These are phyloP conservation scores for Sugiyamaella neomexicana DNA, from an alignment of 1,139 yeast species.

Conservation along the genomic window DNA sequence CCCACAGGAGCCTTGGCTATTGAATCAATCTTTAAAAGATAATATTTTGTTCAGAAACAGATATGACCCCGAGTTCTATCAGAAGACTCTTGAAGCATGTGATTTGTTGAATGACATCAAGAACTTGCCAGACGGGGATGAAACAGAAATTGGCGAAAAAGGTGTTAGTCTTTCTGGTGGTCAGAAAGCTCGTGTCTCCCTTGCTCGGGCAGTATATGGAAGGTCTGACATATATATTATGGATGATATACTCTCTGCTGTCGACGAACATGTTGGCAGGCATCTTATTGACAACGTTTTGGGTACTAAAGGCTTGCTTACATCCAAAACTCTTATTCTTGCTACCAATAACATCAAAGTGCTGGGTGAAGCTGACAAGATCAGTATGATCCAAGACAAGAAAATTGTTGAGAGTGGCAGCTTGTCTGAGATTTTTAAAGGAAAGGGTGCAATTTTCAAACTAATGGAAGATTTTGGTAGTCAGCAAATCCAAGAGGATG, in stretches of 20 bases:
- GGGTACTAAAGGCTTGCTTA: slow-evolving; percentile 63
- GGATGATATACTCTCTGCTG: slow-evolving; percentile 80
- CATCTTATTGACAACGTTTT: slow-evolving; percentile 60
- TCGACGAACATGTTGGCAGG: slow-evolving; percentile 79
- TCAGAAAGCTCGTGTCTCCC: slow-evolving; percentile 79
- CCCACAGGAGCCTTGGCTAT: slow-evolving; percentile 79
- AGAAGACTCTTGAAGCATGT: slow-evolving; percentile 70
- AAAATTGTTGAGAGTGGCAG: slow-evolving; percentile 50
- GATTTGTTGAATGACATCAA: slow-evolving; percentile 67
- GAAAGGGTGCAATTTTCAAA: slow-evolving; percentile 25
- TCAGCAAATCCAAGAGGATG: slow-evolving; percentile 25
- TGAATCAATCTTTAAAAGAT: slow-evolving; percentile 70
- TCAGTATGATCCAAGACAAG: slow-evolving; percentile 58
- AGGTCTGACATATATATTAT: slow-evolving; percentile 75
- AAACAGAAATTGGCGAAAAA: slow-evolving; percentile 83
- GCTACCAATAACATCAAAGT: slow-evolving; percentile 81
- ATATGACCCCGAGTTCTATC: slow-evolving; percentile 65
- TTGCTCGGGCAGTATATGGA: slow-evolving; percentile 85
- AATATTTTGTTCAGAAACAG: slow-evolving; percentile 77
- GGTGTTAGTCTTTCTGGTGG: slow-evolving; percentile 90
- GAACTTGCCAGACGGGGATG: slow-evolving; percentile 76
- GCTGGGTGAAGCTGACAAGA: slow-evolving; percentile 61
- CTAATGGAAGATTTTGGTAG: slow-evolving; percentile 41
- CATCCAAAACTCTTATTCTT: slow-evolving; percentile 66
- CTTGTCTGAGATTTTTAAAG: slow-evolving; percentile 31